Base-by-base conservation (phyloP, 2,329 filamentous ascomycete species). In the Incumbomyces lentus region DNA sequence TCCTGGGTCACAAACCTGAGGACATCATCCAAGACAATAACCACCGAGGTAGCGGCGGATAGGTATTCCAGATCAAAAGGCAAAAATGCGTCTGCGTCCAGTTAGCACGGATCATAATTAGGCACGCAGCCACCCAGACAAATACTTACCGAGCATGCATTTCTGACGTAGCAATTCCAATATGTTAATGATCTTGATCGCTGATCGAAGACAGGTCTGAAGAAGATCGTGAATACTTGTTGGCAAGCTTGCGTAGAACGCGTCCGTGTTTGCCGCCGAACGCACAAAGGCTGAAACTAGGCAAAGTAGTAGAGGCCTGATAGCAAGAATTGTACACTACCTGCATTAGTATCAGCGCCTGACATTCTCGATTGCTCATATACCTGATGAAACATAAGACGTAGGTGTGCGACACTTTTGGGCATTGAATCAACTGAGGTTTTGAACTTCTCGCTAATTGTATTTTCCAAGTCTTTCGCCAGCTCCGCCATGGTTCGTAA, bases 21-120 rank as follows among this genome's bases (percentile, higher is more conserved):
- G 13, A 70, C 55, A 43, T 61, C 54, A 0, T 67, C 54, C 1
- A 60, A 64, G 1, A 72, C 52, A 0, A 71, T 52, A 0, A 72
- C 58, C 8, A 67, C 62, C 13, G 69, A 59, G 1, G 64, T 66
- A 0, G 70, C 69, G 0, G 69, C 63, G 12, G 69, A 72, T 0
- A 68, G 55, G 0, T 67, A 60, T 37, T 73, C 69, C 0, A 72
- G 60, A 47, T 73, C 69, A 42, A 71, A 71, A 0, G 70, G 68
- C 0, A 74, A 62, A 48, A 74, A 74, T 0, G 64, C 68, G 56
- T 73, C 71, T 73, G 11, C 0, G 6, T 6, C 6, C 12, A 5
- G n/a, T 17, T 6, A 17, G 36, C 36, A n/a, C 26, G 2, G 3
- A 29, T 19, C 13, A 26, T 11, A 52, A 35, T 46, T n/a, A 36